These are phyloP conservation scores for Alternaria solani DNA, from an alignment of 2,329 filamentous ascomycete genomes.

Conservation along the genomic window DNA sequence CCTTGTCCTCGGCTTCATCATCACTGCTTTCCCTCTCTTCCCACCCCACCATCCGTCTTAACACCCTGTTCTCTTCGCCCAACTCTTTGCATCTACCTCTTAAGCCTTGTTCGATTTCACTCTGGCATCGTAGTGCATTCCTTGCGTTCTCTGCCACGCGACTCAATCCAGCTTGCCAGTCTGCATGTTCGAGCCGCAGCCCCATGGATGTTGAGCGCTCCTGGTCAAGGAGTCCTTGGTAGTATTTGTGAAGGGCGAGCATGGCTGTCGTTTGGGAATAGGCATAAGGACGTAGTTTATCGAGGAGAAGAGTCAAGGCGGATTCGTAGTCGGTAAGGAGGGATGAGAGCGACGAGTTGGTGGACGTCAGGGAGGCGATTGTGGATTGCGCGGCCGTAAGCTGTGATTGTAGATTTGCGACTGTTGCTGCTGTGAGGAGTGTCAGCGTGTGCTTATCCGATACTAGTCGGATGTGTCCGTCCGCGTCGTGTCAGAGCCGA, in stretches of 20 bases:
- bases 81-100: slow-evolving; percentile 52
- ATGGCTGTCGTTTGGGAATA: slow-evolving; percentile 55
- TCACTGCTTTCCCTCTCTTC: slow-evolving; percentile 53
- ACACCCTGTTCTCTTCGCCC: slow-evolving; percentile 58
- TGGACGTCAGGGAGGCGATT: slow-evolving; percentile 34
- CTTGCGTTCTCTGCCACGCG: slow-evolving; percentile 55
- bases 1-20: slow-evolving; percentile 46
- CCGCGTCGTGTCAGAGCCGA: not conserved
- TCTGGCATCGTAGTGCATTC: slow-evolving; percentile 49
- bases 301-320: slow-evolving; percentile 49
- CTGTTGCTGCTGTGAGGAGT: slow-evolving; percentile 35
- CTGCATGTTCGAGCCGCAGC: slow-evolving; percentile 57
- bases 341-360: slow-evolving; percentile 36
- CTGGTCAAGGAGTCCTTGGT: slow-evolving; percentile 54
- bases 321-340: slow-evolving; percentile 55
- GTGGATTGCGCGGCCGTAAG: slow-evolving; percentile 40
- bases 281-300: slow-evolving; percentile 44
- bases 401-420: slow-evolving; percentile 42
- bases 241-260: slow-evolving; percentile 58
- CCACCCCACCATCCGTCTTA: slow-evolving; percentile 57
- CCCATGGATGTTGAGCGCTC: slow-evolving; percentile 56
- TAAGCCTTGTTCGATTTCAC: slow-evolving; percentile 49
- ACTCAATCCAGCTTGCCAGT: slow-evolving; percentile 58
- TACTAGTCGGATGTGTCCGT: not conserved
- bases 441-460: slow-evolving; percentile 9